phyloP scores from a whole-genome alignment of 305 asterid species.

The Rubia tinctorum region DNA sequence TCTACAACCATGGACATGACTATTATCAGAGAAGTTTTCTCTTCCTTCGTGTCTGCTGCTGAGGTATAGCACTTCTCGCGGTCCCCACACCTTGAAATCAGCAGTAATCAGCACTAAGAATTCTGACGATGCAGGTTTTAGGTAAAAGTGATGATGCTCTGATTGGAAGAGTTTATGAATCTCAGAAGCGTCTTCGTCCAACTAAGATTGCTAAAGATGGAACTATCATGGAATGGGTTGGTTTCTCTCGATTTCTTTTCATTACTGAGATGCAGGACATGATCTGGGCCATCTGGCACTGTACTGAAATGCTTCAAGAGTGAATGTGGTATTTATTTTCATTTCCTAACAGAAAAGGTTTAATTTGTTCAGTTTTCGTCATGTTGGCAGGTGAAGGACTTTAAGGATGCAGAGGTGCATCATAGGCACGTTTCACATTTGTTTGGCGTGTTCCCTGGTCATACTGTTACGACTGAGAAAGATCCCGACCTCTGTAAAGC shows the following conservation, averaged over 20 bases:
- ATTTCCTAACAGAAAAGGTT: not conserved
- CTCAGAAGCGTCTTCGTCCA: constrained; percentile 57
- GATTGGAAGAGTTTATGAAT: constrained; percentile 54
- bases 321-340: not conserved
- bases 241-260: constrained; percentile 12
- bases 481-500: constrained; percentile 71
- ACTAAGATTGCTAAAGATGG: constrained; percentile 61
- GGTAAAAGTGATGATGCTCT: constrained; percentile 46
- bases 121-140: constrained; percentile 40
- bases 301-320: not conserved
- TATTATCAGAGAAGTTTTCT: constrained; percentile 61
- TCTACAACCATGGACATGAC: constrained; percentile 79
- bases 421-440: constrained; percentile 83
- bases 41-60: constrained; percentile 57
- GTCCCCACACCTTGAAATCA: not conserved
- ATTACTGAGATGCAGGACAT: not conserved
- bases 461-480: constrained; percentile 43
- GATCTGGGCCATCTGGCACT: not conserved
- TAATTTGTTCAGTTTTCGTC: not conserved
- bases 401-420: constrained; percentile 64
- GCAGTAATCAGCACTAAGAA: constrained; percentile 10
- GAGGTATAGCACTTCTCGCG: constrained; percentile 36
- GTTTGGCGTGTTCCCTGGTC: constrained; percentile 77
- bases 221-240: constrained; percentile 86
- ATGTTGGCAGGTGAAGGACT: constrained; percentile 53